A percentile compares a stretch with the other conserved stretches of the same genome.
These are phyloP conservation scores for Pyrrhoderma noxium DNA, from an alignment of 1,284 basidiomycete species.

Conservation along the genomic window DNA sequence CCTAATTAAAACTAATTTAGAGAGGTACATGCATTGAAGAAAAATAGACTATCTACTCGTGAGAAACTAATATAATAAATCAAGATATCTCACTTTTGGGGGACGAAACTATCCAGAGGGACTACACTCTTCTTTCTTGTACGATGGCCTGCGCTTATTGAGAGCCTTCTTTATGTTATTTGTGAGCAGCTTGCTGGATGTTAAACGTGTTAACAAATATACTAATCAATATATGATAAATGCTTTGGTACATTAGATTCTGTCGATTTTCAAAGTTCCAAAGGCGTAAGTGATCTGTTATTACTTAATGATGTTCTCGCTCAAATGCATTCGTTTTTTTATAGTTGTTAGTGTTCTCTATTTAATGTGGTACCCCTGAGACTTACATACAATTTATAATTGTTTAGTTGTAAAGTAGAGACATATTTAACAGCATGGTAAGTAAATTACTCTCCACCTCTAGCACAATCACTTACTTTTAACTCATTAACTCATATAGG, in stretches of 20 bases:
- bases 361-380: too few relatives aligned
- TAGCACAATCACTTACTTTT: neutral
- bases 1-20: too few relatives aligned
- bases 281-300: neutral
- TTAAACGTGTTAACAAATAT: neutral
- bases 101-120: constrained; percentile 2
- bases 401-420: constrained; percentile 10
- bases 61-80: neutral
- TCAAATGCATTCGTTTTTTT: too few relatives aligned
- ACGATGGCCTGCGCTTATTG: constrained; percentile 9
- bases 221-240: neutral
- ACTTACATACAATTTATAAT: too few relatives aligned
- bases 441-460: neutral
- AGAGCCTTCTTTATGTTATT: constrained; percentile 9
- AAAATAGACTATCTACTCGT: neutral
- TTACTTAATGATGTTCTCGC: neutral
- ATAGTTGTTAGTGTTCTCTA: too few relatives aligned
- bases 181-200: neutral
- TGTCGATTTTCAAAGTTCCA: constrained; percentile 1
- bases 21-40: constrained; percentile 1
- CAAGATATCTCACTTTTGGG: constrained; percentile 7
- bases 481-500: neutral
- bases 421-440: constrained; percentile 10
- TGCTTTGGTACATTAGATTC: neutral
- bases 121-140: constrained; percentile 13